A percentile compares a stretch with the other conserved stretches of the same genome.
Conservation (phyloP, 2,329 filamentous ascomycete genomes). For the Aureobasidium uvarum region DNA sequence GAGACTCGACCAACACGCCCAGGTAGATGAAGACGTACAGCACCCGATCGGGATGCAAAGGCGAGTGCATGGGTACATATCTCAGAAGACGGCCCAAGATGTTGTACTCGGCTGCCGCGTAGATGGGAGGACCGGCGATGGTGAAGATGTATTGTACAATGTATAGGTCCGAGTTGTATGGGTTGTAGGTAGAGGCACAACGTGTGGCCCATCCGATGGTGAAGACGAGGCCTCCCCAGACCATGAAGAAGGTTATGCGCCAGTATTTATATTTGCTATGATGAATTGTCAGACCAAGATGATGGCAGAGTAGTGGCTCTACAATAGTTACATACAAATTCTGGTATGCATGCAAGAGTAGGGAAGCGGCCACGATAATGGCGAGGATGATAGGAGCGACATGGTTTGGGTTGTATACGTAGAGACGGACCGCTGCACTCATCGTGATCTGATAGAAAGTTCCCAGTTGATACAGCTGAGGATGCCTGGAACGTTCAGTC, state of each 20-base stretch:
- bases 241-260: conserved; percentile 31
- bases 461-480: neutral
- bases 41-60: conserved; percentile 57
- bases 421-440: neutral
- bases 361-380: conserved; percentile 48
- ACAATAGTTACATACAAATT: neutral
- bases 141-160: conserved; percentile 45
- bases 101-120: conserved; percentile 60
- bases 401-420: conserved; percentile 49
- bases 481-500: neutral
- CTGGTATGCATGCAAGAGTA: conserved; percentile 53
- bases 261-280: conserved; percentile 30
- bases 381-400: conserved; percentile 55
- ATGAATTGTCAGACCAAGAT: neutral
- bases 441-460: neutral
- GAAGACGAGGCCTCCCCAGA: conserved; percentile 34
- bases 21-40: conserved; percentile 59
- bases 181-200: conserved; percentile 54
- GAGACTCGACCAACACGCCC: conserved; percentile 51
- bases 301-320: too few species aligned
- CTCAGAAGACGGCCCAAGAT: conserved; percentile 60
- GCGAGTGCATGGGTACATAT: conserved; percentile 60
- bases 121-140: conserved; percentile 54
- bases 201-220: conserved; percentile 57
- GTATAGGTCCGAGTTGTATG: conserved; percentile 44